phyloP scores from a whole-genome alignment of 192 early-diverging fungal species.

The Polychytrium aggregatum region DNA sequence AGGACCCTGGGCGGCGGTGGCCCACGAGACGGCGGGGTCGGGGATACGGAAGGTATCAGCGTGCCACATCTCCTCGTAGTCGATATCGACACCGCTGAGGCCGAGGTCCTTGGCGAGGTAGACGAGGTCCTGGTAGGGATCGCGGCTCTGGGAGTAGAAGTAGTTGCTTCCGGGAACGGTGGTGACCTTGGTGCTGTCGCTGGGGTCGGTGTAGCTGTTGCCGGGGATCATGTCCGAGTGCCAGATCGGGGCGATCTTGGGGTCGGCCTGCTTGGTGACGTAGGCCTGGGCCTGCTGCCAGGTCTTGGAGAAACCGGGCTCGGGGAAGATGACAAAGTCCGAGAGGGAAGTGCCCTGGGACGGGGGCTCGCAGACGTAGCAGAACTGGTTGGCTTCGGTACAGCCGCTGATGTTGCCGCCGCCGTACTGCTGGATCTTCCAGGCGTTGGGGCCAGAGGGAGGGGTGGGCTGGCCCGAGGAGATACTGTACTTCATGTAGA shows the following conservation, averaged over 20 bases:
- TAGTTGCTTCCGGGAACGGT: constrained; percentile 6
- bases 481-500: no score
- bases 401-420: no score
- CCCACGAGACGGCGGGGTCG: no score
- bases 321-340: constrained; percentile 3
- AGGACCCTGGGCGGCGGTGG: no score
- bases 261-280: neutral
- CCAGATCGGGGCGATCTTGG: neutral
- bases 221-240: neutral
- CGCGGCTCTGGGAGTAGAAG: neutral
- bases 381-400: neutral
- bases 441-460: no score
- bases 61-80: no score
- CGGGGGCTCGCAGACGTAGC: constrained; percentile 1
- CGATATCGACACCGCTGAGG: no score
- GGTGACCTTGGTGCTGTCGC: neutral
- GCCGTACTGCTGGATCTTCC: no score
- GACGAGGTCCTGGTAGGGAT: no score
- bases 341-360: neutral
- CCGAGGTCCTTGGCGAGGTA: no score
- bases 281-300: neutral
- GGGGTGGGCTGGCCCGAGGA: no score
- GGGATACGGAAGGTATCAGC: no score
- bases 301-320: neutral
- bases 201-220: constrained; percentile 3